A percentile compares a stretch with the other conserved stretches of the same genome.
Evolutionary conservation across 768 basidiomycete species (phyloP).

Genomic region (Paxillus rubicundulus): DNA sequence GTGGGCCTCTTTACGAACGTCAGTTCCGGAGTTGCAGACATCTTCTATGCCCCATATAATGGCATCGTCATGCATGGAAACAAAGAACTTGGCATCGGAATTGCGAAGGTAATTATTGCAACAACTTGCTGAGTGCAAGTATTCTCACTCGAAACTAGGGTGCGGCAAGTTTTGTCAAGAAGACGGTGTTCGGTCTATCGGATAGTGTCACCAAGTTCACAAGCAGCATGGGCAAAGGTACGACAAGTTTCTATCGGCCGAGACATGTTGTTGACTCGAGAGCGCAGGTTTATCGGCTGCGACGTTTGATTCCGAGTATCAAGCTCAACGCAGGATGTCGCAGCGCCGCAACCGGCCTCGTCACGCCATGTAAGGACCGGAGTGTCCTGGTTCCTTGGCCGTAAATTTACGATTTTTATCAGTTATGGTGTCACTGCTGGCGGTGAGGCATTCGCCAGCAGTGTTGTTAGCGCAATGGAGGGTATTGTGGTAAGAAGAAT

Average conservation of each 20-base stretch:
- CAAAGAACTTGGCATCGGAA: slow-evolving; percentile 88
- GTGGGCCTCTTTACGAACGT: slow-evolving; percentile 98
- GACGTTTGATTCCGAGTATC: slow-evolving; percentile 95
- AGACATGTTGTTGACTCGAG: background rate
- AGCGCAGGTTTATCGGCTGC: slow-evolving; percentile 85
- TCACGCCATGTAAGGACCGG: slow-evolving; percentile 76
- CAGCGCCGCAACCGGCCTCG: slow-evolving; percentile 93
- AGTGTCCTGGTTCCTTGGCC: background rate
- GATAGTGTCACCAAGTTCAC: slow-evolving; percentile 99
- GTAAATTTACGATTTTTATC: background rate
- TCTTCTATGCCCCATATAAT: slow-evolving; percentile 98
- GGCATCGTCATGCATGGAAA: slow-evolving; percentile 97
- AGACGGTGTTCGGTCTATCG: slow-evolving; percentile 94
- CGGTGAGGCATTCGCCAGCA: slow-evolving; percentile 89
- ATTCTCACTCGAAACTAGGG: slow-evolving; percentile 52
- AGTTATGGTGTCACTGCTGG: slow-evolving; percentile 97
- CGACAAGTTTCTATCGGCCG: background rate
- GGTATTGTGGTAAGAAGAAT: slow-evolving; percentile 73
- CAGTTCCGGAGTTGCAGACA: slow-evolving; percentile 95
- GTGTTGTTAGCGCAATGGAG: slow-evolving; percentile 93
- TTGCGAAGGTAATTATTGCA: slow-evolving; percentile 68
- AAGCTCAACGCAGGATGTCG: slow-evolving; percentile 80
- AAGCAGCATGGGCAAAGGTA: slow-evolving; percentile 94
- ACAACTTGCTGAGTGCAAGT: background rate
- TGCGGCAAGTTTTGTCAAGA: slow-evolving; percentile 97